These are phyloP conservation scores for Chlorella sp. DNA, from an alignment of 139 green algal genomes.

Conservation along the genomic window DNA sequence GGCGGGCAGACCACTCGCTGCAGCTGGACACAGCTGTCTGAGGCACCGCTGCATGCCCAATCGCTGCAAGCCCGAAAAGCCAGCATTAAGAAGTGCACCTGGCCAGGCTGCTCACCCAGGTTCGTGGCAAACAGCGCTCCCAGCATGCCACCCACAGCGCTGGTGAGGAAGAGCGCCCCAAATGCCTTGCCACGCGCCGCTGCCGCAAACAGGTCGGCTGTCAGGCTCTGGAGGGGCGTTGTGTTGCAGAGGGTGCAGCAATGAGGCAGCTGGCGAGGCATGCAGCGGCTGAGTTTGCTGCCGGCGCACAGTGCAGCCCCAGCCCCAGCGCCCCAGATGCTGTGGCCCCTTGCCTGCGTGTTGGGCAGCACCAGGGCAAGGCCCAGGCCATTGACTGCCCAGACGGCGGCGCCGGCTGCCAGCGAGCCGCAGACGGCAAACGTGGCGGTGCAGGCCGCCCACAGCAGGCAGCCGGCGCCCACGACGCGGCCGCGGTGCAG, in stretches of 20 bases:
- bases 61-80: background rate
- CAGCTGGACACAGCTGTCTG: no score
- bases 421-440: slow-evolving; percentile 48
- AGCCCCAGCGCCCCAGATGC: no score
- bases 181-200: slow-evolving; percentile 66
- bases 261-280: no score
- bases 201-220: slow-evolving; percentile 64
- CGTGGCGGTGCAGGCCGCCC: slow-evolving; percentile 69
- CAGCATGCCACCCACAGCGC: slow-evolving; percentile 55
- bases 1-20: no score
- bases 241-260: no score
- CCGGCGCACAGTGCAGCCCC: no score
- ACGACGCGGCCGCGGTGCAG: slow-evolving; percentile 65
- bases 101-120: slow-evolving; percentile 41
- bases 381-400: slow-evolving; percentile 75
- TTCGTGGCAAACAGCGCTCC: slow-evolving; percentile 79
- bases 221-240: slow-evolving; percentile 55
- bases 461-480: slow-evolving; percentile 71
- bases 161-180: slow-evolving; percentile 67
- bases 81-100: background rate
- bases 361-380: slow-evolving; percentile 78
- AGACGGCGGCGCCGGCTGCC: slow-evolving; percentile 58
- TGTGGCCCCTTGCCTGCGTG: background rate
- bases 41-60: no score
- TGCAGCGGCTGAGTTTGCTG: no score